Evolutionary conservation across 768 basidiomycete genomes (phyloP).

Genomic region (Trichaptum fuscoviolaceum): DNA sequence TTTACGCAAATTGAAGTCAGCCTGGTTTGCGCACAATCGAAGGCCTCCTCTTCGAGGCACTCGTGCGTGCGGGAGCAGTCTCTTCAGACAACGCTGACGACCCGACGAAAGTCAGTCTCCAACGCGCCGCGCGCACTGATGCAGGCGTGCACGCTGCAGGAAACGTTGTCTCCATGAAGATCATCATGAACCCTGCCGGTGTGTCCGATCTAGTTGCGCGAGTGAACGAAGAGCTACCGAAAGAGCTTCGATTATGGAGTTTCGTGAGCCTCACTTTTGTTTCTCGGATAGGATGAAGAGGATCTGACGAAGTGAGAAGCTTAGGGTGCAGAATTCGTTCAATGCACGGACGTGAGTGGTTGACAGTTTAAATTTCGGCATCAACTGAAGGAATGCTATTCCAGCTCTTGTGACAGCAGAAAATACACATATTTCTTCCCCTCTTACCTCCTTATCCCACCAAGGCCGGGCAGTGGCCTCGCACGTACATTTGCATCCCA

Average conservation of each 20-base stretch:
- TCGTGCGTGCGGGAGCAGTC: slow-evolving; percentile 89
- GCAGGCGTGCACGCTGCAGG: slow-evolving; percentile 97
- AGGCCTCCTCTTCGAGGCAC: slow-evolving; percentile 79
- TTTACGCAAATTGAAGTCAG: slow-evolving; percentile 44
- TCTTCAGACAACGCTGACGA: slow-evolving; percentile 91
- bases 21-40: slow-evolving; percentile 80
- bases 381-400: slow-evolving; percentile 17
- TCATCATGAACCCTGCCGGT: slow-evolving; percentile 75
- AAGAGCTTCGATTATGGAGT: slow-evolving; percentile 90
- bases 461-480: slow-evolving; percentile 69
- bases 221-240: slow-evolving; percentile 85
- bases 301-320: slow-evolving; percentile 26
- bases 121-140: slow-evolving; percentile 91
- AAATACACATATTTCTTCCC: slow-evolving; percentile 99
- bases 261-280: slow-evolving; percentile 45
- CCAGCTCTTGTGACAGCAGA: slow-evolving; percentile 86
- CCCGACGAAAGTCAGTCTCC: slow-evolving; percentile 80
- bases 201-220: slow-evolving; percentile 62
- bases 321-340: slow-evolving; percentile 75
- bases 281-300: not conserved
- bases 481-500: slow-evolving; percentile 37
- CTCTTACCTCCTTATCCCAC: slow-evolving; percentile 86
- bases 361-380: slow-evolving; percentile 1
- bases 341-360: slow-evolving; percentile 64
- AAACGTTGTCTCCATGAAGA: slow-evolving; percentile 87